phyloP scores from a whole-genome alignment of 202 grass and related monocot genomes.

The Elaeis oleifera region DNA sequence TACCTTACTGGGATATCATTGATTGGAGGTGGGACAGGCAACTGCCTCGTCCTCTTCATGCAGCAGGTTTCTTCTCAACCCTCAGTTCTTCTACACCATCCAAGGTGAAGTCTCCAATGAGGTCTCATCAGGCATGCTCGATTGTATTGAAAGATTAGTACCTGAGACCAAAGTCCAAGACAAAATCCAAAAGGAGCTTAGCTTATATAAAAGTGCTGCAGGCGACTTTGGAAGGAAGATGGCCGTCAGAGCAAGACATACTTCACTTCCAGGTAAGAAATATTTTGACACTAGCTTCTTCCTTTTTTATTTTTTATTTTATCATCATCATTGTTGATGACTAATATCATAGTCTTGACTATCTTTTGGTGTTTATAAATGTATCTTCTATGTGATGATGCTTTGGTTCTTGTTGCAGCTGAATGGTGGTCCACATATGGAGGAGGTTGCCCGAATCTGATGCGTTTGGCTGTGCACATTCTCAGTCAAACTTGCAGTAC shows the following conservation, averaged over 20 bases:
- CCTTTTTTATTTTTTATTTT: not conserved
- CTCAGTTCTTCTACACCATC: constrained; percentile 78
- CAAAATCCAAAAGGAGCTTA: constrained; percentile 84
- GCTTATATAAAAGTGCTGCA: constrained; percentile 56
- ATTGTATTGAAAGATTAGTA: constrained; percentile 79
- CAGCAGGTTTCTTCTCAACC: constrained; percentile 75
- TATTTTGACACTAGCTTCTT: not conserved
- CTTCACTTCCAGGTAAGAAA: constrained; percentile 74
- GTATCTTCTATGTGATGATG: not conserved
- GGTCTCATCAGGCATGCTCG: constrained; percentile 76
- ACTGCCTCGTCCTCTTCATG: constrained; percentile 52
- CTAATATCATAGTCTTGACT: not conserved
- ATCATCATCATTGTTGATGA: not conserved
- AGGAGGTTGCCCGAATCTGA: constrained; percentile 70
- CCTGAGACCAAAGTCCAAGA: constrained; percentile 83
- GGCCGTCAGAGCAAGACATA: constrained; percentile 72
- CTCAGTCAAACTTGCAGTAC: constrained; percentile 88
- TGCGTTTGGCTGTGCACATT: constrained; percentile 55
- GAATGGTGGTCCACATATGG: constrained; percentile 95
- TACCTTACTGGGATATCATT: constrained; percentile 79
- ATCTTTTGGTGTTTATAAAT: too few relatives aligned
- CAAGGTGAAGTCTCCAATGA: constrained; percentile 53
- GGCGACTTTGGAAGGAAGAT: constrained; percentile 81
- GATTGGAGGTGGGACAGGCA: constrained; percentile 69
- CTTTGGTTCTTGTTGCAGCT: constrained; percentile 43